Evolutionary conservation across 2,329 filamentous ascomycete genomes (phyloP).

Genomic region (Epichloe aotearoae): DNA sequence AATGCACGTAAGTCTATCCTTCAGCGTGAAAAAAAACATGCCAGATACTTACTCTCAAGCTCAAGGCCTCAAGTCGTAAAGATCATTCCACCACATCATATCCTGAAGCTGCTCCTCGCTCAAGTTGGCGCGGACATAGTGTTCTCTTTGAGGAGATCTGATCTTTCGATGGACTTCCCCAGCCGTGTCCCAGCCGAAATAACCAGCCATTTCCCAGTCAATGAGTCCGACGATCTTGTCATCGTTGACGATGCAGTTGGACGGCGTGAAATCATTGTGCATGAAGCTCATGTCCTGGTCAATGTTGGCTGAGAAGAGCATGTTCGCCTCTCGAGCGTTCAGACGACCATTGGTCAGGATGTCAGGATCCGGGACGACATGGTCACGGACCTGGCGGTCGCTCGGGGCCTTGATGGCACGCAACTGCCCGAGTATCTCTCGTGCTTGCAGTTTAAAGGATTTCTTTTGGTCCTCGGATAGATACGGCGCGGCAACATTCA

Average conservation of each 20-base stretch:
- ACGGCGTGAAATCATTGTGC: constrained; percentile 20
- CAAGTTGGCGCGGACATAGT: constrained; percentile 10
- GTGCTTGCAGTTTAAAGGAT: constrained; percentile 1
- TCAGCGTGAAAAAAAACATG: no score
- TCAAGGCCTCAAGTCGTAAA: constrained; percentile 5
- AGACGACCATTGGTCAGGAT: no score
- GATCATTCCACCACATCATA: constrained; percentile 10
- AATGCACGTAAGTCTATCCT: no score
- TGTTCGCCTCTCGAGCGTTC: no score
- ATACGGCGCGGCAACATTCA: constrained; percentile 24
- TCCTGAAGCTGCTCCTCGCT: constrained; percentile 6
- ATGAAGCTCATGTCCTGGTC: no score
- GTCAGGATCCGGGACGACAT: no score
- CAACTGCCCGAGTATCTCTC: not conserved
- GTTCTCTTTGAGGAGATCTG: constrained; percentile 12
- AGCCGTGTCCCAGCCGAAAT: no score
- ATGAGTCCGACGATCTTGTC: constrained; percentile 21
- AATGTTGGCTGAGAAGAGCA: no score
- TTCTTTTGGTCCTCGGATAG: constrained; percentile 12
- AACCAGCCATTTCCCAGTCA: no score
- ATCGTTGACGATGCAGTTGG: constrained; percentile 24
- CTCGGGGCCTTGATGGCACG: no score
- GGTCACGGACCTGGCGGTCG: no score
- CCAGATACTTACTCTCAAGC: no score
- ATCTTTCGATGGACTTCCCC: constrained; percentile 14